Conservation (phyloP, 306 rosid genomes). For the Gynostemma pentaphyllum region DNA sequence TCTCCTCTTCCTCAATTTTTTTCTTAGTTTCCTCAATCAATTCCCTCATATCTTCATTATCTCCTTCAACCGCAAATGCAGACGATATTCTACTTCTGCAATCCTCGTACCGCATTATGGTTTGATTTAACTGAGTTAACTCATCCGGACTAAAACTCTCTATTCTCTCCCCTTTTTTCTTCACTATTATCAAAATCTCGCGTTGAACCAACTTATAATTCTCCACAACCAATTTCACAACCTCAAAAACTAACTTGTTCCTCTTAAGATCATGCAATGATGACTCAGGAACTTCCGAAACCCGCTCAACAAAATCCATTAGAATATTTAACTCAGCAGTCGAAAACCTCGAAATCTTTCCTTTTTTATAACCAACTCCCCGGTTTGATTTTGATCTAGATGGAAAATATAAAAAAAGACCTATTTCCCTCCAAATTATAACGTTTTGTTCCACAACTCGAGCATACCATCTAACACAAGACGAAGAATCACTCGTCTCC, state of each 20-base stretch:
- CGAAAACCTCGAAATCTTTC: slow-evolving; percentile 18
- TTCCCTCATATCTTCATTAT: slow-evolving; percentile 52
- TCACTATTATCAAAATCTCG: slow-evolving; percentile 32
- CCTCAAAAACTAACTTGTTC: slow-evolving; percentile 50
- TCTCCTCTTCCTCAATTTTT: slow-evolving; percentile 28
- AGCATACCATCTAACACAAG: slow-evolving; percentile 85
- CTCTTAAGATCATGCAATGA: slow-evolving; percentile 34
- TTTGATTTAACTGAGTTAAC: slow-evolving; percentile 30
- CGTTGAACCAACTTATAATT: slow-evolving; percentile 52
- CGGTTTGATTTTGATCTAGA: slow-evolving; percentile 8
- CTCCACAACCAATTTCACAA: slow-evolving; percentile 39
- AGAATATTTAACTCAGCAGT: slow-evolving; percentile 31
- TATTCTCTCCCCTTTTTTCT: slow-evolving; percentile 21
- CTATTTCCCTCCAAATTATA: slow-evolving; percentile 29
- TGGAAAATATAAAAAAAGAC: slow-evolving; percentile 16
- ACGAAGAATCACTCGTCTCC: slow-evolving; percentile 30
- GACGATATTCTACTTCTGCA: slow-evolving; percentile 31
- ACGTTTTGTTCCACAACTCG: slow-evolving; percentile 41
- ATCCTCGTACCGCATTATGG: slow-evolving; percentile 27
- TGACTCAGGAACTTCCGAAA: slow-evolving; percentile 40
- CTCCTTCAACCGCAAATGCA: slow-evolving; percentile 41
- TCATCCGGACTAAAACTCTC: slow-evolving; percentile 31
- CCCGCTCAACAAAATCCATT: slow-evolving; percentile 33
- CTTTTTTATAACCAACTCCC: background rate
- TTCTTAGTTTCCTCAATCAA: slow-evolving; percentile 22